Base-by-base conservation (phyloP, 176 grass and related monocot species). In the Carex kokanica region DNA sequence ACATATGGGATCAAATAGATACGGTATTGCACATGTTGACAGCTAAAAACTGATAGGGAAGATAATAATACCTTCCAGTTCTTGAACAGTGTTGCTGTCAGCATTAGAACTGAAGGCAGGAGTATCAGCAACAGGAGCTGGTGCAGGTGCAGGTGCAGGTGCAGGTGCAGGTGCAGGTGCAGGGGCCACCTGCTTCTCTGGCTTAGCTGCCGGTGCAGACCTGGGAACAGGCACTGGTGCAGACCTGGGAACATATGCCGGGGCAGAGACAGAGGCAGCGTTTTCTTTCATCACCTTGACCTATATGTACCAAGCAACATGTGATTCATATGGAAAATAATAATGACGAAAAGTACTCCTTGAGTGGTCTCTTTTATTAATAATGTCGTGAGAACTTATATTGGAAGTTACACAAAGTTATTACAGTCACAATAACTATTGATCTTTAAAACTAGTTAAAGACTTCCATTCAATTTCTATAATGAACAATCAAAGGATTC, bases 271-370 rank as follows among this genome's bases (percentile, higher is more conserved):
- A 10, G 65, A n/a, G 56, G 55, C 57, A 14, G 74, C 80, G 64
- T 40, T 79, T 29, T 89, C 87, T 90, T 92, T 99, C 88, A 93
- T 93, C 72, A 89, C 91, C 89, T 90, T 99, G 23, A 99, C 89
- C 93, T 99, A 79, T n/a, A 93, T 32, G 80, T 17, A 66, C 57
- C 45, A 86, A 86, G 68, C 47, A 87, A 54, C 83, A 90, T 78
- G 34, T 12, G 24, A 57, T 25, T 85, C 47, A 52, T 16, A 77
- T 17, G 70, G 70, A 74, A 77, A 72, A 47, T 47, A n/a, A n/a
- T 47, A 47, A 72, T 69, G 40, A 47, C 3, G 6, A 21, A 72
- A 20, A 43, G 9, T n/a, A 47, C 36, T 21, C 7, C 16, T 72
- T 21, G n/a, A 23, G 38, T 72, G 8, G 6, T 20, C 17, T 4